Base-by-base conservation (phyloP, 768 basidiomycete species). In the Zangia roseola region DNA sequence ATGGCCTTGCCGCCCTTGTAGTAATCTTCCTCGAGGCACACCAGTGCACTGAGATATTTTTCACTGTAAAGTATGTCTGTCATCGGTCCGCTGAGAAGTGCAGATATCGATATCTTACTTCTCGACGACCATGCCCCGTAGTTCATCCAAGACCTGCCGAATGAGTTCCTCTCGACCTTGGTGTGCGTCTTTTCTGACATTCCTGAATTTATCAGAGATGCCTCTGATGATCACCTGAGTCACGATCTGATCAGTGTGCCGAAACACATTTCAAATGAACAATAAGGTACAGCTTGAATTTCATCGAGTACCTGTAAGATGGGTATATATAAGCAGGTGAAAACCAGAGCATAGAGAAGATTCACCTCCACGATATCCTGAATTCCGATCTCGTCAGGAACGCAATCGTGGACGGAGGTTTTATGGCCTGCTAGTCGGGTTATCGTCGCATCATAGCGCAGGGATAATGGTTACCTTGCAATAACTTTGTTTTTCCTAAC, bases 1-100 rank as follows among this genome's bases (percentile, higher is more conserved):
- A 81, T 64, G 25, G 71, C 65, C 36, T 69, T 67, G 49, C 76
- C 70, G 45, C 71, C 69, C 21, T 51, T 62, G 31, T 76, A 69
- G 54, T 84, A 85, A 45, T 77, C 74, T 45, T 74, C 72, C 56
- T 84, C 80, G 16, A 84, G 71, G 45, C 74, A 73, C 25, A 85
- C 74, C 25, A 86, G 62, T 13, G 53, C 62, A 56, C 84, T 80
- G 62, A 79, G 83, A 55, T 79, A 74, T 17, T 54, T 62, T 35
- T 72, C 70, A 45, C 84, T 86, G 50, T 4, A 19, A 44, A 34
- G 24, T 9, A 43, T 36, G 17, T 9, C 39, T 47, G 34, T 55
- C 47, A 52, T 35, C 16, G 39, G 44, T 43, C 26, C 33, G n/a
- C 13, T 28, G 38, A 47, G 42, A 25, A 36, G 37, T 17, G 30